Evolutionary conservation across 495 filamentous ascomycete species (phyloP).

Genomic region (Pseudotulostoma volvatum): DNA sequence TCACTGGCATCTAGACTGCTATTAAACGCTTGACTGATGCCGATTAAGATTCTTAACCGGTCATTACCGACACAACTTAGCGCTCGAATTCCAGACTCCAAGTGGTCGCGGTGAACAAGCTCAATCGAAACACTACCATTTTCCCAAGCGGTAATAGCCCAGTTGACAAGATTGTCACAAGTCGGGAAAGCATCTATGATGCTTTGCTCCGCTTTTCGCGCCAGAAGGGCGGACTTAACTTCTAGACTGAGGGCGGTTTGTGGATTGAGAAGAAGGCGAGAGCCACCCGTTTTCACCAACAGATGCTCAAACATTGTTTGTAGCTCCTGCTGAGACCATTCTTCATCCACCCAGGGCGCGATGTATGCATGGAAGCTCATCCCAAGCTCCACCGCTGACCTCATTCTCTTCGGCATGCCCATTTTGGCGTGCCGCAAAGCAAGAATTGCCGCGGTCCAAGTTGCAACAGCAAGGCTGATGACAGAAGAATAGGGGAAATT

Average conservation of each 20-base stretch:
- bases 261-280: constrained; percentile 22
- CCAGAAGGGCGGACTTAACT: constrained; percentile 26
- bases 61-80: constrained; percentile 25
- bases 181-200: constrained; percentile 31
- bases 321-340: constrained; percentile 37
- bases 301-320: constrained; percentile 27
- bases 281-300: constrained; percentile 13
- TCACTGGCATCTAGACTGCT: constrained; percentile 25
- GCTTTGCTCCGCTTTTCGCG: constrained; percentile 17
- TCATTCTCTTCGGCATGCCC: constrained; percentile 27
- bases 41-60: constrained; percentile 25
- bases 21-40: constrained; percentile 22
- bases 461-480: constrained; percentile 33
- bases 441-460: constrained; percentile 37
- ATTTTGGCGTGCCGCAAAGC: constrained; percentile 28
- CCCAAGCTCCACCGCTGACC: constrained; percentile 22
- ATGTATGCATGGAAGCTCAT: constrained; percentile 28
- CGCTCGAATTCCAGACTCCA: constrained; percentile 29
- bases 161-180: constrained; percentile 23
- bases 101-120: constrained; percentile 25
- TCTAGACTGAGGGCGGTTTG: constrained; percentile 31
- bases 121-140: constrained; percentile 28
- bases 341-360: constrained; percentile 27
- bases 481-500: constrained; percentile 31
- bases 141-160: constrained; percentile 25